These are phyloP conservation scores for Oxyria digyna DNA, from an alignment of 148 eudicot species.

Conservation along the genomic window DNA sequence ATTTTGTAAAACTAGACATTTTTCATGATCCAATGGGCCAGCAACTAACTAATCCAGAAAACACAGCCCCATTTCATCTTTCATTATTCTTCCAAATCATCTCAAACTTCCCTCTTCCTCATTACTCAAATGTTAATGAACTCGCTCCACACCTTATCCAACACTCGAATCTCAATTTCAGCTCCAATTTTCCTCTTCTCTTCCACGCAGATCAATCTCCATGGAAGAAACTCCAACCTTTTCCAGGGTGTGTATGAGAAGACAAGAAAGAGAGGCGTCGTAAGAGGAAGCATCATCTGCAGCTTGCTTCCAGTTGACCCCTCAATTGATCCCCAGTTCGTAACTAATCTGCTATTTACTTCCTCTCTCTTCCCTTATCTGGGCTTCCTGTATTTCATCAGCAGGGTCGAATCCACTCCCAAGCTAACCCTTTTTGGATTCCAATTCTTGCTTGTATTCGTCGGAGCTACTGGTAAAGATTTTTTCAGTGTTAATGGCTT, in stretches of 20 bases:
- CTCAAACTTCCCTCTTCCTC: not conserved
- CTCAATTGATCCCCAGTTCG: constrained; percentile 68
- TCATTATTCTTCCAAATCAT: not conserved
- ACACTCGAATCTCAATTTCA: not conserved
- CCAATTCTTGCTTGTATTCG: constrained; percentile 97
- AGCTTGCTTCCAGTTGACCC: constrained; percentile 66
- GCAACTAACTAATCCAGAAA: not conserved
- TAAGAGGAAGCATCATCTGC: constrained; percentile 16
- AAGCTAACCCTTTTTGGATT: constrained; percentile 91
- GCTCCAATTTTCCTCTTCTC: not conserved
- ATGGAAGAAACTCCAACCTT: not conserved
- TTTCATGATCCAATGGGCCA: not conserved
- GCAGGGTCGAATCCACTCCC: constrained; percentile 75
- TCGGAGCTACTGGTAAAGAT: constrained; percentile 74
- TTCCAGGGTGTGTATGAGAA: not conserved
- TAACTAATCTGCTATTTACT: constrained; percentile 88
- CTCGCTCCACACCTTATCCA: not conserved
- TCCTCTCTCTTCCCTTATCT: constrained; percentile 81
- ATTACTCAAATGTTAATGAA: not conserved
- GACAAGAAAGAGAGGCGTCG: not conserved
- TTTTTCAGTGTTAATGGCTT: too few relatives aligned
- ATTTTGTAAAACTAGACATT: not conserved
- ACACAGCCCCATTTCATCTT: too few relatives aligned
- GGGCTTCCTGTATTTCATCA: constrained; percentile 87
- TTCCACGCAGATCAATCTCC: not conserved